Base-by-base conservation (phyloP, 139 green algal species). In the Tetradesmus obliquus region DNA sequence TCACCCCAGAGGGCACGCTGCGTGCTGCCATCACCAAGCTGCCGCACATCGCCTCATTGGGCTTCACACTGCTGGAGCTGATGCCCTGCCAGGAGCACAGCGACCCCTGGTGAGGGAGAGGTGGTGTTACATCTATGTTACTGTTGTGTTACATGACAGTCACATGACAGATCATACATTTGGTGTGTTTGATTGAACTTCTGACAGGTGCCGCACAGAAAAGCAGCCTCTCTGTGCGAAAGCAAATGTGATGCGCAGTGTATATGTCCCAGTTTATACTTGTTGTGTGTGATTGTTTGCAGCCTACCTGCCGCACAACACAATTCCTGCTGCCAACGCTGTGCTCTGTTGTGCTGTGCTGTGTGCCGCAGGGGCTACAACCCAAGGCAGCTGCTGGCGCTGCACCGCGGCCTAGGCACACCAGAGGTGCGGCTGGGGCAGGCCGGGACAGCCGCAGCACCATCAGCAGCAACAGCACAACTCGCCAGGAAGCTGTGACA, bases 1-100 rank as follows among this genome's bases (percentile, higher is more conserved):
- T 97, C 92, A 97, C 95, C 1, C 87, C 87, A 17, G 91, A 95
- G 93, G 94, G 93, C 82, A 96, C 94, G 5, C 82, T 96, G 58
- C 72, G n/a, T 0, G 94, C 94, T 22, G 94, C 94, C 13, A 72
- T 24, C 1, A 90, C 7, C 1, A 91, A 88, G 71, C 92, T 96
- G 88, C 15, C 87, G 6, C 92, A 96, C 91, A 87, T 96, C 20
- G 91, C 91, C 2, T 15, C 51, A 5, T n/a, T 91, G 0, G 93
- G 93, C 85, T 95, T 95, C 92, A 96, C 94, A 3, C 5, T 88
- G 17, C 86, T 95, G 55, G 92, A 97, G 92, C 89, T 97, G 57
- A 93, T 97, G 92, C 96, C 96, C n/a, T 74, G 95, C 82, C 74
- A 91, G 32, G 95, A 97, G 93, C 86, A 92, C 90, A 88, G 45